Evolutionary conservation across 2,329 filamentous ascomycete genomes (phyloP).

Genomic region (Gaeumannomyces sp.): DNA sequence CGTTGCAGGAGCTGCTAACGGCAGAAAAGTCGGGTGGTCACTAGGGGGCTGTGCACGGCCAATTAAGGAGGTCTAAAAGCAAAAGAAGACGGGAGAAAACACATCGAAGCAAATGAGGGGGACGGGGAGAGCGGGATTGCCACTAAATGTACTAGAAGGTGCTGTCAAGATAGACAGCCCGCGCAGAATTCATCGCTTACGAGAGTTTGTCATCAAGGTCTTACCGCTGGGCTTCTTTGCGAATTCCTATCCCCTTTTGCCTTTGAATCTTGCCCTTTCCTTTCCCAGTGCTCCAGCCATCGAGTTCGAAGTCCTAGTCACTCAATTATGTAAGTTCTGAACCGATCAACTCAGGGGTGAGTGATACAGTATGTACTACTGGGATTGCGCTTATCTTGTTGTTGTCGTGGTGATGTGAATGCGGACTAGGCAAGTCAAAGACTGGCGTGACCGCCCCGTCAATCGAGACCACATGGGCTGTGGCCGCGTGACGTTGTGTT

Average conservation of each 20-base stretch:
- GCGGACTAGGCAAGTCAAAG: neutral
- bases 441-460: too few species aligned
- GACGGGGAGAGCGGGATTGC: too few species aligned
- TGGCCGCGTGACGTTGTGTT: neutral
- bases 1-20: conserved; percentile 72
- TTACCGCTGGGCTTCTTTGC: too few species aligned
- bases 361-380: neutral
- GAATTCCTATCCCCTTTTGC: too few species aligned
- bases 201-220: too few species aligned
- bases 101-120: neutral
- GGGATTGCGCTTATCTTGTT: neutral
- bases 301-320: too few species aligned
- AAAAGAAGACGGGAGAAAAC: neutral
- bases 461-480: neutral
- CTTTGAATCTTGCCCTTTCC: too few species aligned
- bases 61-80: neutral
- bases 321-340: too few species aligned
- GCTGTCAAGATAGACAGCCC: neutral
- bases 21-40: conserved; percentile 39
- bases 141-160: neutral
- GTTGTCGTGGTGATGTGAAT: neutral
- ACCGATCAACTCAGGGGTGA: too few species aligned
- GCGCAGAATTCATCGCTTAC: neutral
- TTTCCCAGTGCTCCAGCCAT: too few species aligned
- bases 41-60: conserved; percentile 14